phyloP scores from a whole-genome alignment of 1,284 basidiomycete species.

The Ganoderma leucocontextum region DNA sequence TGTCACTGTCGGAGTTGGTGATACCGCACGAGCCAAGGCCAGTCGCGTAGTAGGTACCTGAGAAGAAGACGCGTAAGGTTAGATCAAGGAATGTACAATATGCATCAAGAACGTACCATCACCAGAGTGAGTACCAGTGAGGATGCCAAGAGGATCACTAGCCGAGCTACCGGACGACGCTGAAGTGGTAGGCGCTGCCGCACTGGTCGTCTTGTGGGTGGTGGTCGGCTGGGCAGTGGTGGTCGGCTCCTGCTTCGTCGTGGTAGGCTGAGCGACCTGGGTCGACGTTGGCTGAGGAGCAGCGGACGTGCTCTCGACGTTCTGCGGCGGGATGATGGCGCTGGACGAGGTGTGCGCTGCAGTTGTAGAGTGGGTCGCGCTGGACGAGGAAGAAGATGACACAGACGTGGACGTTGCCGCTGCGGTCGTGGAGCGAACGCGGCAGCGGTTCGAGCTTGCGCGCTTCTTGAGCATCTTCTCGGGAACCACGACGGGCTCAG shows the following conservation, averaged over 20 bases:
- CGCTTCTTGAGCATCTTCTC: conserved; percentile 34
- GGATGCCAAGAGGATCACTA: conserved; percentile 39
- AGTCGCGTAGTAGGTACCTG: conserved; percentile 63
- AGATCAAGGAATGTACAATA: neutral
- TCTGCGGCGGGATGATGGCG: conserved; percentile 34
- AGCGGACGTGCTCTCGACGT: conserved; percentile 29
- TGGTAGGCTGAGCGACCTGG: conserved; percentile 30
- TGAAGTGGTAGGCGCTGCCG: conserved; percentile 22
- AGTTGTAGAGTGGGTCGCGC: conserved; percentile 12
- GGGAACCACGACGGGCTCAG: conserved; percentile 35
- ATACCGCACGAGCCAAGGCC: conserved; percentile 79
- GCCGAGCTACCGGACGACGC: conserved; percentile 28
- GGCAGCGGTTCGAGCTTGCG: conserved; percentile 38
- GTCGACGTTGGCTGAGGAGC: conserved; percentile 22
- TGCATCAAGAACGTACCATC: conserved; percentile 48
- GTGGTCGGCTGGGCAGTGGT: conserved; percentile 21
- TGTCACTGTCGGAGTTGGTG: conserved; percentile 59
- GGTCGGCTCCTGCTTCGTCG: conserved; percentile 44
- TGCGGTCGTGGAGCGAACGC: conserved; percentile 30
- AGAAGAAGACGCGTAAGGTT: conserved; percentile 7
- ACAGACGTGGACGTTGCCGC: conserved; percentile 16
- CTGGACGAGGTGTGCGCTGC: conserved; percentile 23
- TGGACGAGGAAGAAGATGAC: conserved; percentile 1
- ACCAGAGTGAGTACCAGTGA: conserved; percentile 58
- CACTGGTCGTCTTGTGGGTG: conserved; percentile 12